Base-by-base conservation (phyloP, 305 asterid species). In the Plantago coronopus region DNA sequence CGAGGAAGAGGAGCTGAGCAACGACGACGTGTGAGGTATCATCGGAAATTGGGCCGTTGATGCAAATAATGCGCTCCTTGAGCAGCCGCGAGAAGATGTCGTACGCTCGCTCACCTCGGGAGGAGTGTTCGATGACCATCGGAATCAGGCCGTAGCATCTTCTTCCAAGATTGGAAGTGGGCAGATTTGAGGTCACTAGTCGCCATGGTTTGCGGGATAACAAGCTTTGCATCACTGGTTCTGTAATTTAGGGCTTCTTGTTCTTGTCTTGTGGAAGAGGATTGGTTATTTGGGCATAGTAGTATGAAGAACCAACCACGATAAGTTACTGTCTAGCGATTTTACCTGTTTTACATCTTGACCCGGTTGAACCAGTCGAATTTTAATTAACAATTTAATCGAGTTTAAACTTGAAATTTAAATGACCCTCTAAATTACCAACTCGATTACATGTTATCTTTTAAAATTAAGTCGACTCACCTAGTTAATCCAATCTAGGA, bases 101-200 rank as follows among this genome's bases (percentile, higher is more conserved):
- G 70, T 91, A 91, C 19, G 96, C 95, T 58, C 98, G 80, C 66
- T 91, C 98, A 23, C 96, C 98, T 47, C 95, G 76, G 5, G 96
- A 83, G 15, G 98, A 88, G 66, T 88, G 96, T 74, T 91, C 95
- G 54, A 91, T 86, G 70, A 91, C 98, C 96, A 86, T 91, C 1
- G 98, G 96, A 49, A 88, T 78, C 71, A 86, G 69, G 23, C 93
- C 79, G 69, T 81, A 91, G 21, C 66, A 57, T 65, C 95, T 73
- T 68, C 74, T 47, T 12, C 70, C 62, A 25, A 31, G 61, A 37
- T 27, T 21, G 61, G n/a, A 27, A n/a, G 17, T 3, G 54, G 8
- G 70, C 45, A 14, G 68, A 57, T 55, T 64, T 71, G 71, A 61
- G 31, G 47, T 69, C 61, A 66, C 49, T 63, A 58, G 65, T 17